A percentile compares a stretch with the other conserved stretches of the same genome.
phyloP scores from a whole-genome alignment of 805 yeast genomes.

The Pichia pseudocactophila region DNA sequence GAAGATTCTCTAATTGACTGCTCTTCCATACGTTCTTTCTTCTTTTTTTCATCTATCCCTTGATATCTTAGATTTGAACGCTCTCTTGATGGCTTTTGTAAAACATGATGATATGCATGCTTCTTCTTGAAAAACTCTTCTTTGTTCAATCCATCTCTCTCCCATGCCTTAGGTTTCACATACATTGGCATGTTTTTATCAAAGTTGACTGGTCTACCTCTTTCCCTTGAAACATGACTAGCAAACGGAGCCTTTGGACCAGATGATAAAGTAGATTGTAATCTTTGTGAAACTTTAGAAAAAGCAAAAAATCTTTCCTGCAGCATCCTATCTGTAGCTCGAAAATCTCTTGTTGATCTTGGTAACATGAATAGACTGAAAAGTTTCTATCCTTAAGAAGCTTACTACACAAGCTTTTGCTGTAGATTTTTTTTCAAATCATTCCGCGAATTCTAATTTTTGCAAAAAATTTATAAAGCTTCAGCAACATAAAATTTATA shows the following conservation, averaged over 20 bases:
- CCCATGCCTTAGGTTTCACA: conserved; percentile 54
- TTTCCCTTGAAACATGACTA: background rate
- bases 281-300: background rate
- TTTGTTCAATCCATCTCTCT: conserved; percentile 48
- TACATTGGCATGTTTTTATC: conserved; percentile 37
- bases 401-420: too few species aligned
- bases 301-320: background rate
- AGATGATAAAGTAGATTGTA: background rate
- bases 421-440: too few species aligned
- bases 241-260: conserved; percentile 26
- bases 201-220: conserved; percentile 19
- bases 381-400: too few species aligned
- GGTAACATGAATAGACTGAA: too few species aligned
- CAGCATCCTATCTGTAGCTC: background rate
- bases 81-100: conserved; percentile 26
- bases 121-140: conserved; percentile 53
- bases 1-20: conserved; percentile 3
- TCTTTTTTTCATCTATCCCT: conserved; percentile 6
- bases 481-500: too few species aligned
- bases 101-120: conserved; percentile 60
- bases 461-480: too few species aligned
- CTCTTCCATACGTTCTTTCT: conserved; percentile 13
- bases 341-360: too few species aligned
- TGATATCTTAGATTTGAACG: conserved; percentile 9
- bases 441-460: too few species aligned